A percentile compares a stretch with the other conserved stretches of the same genome.
These are phyloP conservation scores for Puccinia coronata DNA, from an alignment of 1,284 basidiomycete species.

Conservation along the genomic window DNA sequence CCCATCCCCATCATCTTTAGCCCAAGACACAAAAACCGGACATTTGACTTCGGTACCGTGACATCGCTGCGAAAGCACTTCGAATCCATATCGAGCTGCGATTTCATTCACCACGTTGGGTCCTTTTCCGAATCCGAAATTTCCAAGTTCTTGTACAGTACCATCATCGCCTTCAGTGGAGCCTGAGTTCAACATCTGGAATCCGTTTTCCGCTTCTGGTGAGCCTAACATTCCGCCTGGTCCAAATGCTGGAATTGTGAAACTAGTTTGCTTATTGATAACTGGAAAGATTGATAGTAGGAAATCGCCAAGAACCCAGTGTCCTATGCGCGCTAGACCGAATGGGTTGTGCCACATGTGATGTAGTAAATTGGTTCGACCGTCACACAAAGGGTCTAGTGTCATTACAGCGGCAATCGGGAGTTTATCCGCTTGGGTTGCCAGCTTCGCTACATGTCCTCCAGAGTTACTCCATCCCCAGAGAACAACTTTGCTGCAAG, in stretches of 20 bases:
- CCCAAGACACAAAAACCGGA: slow-evolving; percentile 27
- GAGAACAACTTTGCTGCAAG: slow-evolving; percentile 14
- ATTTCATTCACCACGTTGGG: slow-evolving; percentile 24
- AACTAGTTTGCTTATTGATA: not conserved
- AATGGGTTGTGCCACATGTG: slow-evolving; percentile 19
- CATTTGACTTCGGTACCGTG: slow-evolving; percentile 20
- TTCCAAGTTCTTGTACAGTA: not conserved
- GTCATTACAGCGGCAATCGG: slow-evolving; percentile 36
- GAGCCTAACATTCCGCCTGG: slow-evolving; percentile 21
- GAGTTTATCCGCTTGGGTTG: slow-evolving; percentile 19
- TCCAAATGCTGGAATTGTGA: slow-evolving; percentile 15
- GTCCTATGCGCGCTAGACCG: slow-evolving; percentile 11
- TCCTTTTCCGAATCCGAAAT: slow-evolving; percentile 18
- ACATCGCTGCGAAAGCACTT: slow-evolving; percentile 21
- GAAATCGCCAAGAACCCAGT: slow-evolving; percentile 25
- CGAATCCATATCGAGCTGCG: slow-evolving; percentile 37
- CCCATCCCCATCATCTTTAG: slow-evolving; percentile 16
- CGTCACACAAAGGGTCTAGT: slow-evolving; percentile 35
- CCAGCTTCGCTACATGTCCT: slow-evolving; percentile 37
- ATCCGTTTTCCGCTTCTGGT: slow-evolving; percentile 24
- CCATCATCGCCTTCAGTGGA: not conserved
- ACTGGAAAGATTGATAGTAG: slow-evolving; percentile 16
- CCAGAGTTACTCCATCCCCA: slow-evolving; percentile 45
- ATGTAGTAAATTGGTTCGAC: slow-evolving; percentile 12
- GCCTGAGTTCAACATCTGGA: slow-evolving; percentile 12